phyloP scores from a whole-genome alignment of 768 basidiomycete species.

The Suillus occidentalis region DNA sequence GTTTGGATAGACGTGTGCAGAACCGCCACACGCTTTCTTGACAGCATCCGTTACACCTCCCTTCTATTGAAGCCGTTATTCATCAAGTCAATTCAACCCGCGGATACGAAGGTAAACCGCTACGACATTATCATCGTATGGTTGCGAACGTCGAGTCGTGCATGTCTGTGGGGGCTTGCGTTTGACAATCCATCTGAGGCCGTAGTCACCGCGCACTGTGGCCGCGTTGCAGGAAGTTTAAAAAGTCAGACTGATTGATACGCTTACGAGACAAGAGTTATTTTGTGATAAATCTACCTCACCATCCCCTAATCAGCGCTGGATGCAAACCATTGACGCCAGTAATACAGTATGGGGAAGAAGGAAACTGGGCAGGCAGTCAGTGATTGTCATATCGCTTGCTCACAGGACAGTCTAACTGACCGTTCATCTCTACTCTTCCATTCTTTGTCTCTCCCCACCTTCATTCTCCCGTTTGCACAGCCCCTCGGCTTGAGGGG shows the following conservation, averaged over 20 bases:
- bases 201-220: conserved; percentile 63
- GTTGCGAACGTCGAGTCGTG: conserved; percentile 89
- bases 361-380: neutral
- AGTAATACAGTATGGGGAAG: neutral
- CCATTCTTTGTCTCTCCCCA: conserved; percentile 79
- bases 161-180: conserved; percentile 60
- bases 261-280: conserved; percentile 38
- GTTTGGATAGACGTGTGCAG: neutral
- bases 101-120: conserved; percentile 79
- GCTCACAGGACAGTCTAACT: conserved; percentile 59
- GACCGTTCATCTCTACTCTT: conserved; percentile 78
- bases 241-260: conserved; percentile 1
- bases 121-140: conserved; percentile 73
- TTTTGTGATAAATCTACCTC: conserved; percentile 95
- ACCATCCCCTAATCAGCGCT: conserved; percentile 67
- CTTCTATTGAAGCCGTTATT: neutral
- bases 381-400: conserved; percentile 50
- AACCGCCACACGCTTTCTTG: neutral
- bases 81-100: conserved; percentile 27
- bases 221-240: neutral
- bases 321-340: conserved; percentile 75
- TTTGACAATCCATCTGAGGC: conserved; percentile 88
- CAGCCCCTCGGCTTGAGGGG: conserved; percentile 68
- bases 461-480: conserved; percentile 42
- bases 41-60: neutral